Percentiles rank a stretch among this genome's conserved stretches.
Evolutionary conservation across 345 rosid species (phyloP).

Genomic region (Populus deltoides): DNA sequence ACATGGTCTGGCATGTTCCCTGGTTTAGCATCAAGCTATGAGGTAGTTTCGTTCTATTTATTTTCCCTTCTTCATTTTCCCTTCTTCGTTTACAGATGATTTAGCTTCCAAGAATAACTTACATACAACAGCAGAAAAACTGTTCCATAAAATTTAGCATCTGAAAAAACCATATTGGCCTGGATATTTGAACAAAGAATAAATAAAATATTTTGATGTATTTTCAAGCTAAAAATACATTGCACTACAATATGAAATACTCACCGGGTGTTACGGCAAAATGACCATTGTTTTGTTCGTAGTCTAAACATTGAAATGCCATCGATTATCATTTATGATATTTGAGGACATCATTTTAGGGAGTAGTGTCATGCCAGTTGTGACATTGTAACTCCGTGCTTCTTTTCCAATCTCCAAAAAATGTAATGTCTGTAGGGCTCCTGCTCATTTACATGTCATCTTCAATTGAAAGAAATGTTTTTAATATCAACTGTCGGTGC

Average conservation of each 20-base stretch:
- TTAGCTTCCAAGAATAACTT: background rate
- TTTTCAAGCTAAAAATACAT: no score
- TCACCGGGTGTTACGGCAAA: no score
- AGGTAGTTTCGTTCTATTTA: constrained; percentile 29
- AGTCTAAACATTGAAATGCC: background rate
- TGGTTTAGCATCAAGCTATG: constrained; percentile 15
- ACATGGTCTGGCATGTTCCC: constrained; percentile 30
- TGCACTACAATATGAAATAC: no score
- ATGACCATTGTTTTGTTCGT: background rate
- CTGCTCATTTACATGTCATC: background rate
- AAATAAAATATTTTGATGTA: no score
- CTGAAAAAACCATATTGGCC: background rate
- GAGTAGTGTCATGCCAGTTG: no score
- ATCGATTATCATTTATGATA: background rate
- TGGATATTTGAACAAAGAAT: background rate
- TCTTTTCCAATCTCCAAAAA: background rate
- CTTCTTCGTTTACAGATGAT: background rate
- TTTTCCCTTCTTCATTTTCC: background rate
- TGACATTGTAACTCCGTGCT: no score
- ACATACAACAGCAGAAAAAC: background rate
- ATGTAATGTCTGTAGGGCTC: background rate
- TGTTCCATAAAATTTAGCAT: background rate
- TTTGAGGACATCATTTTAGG: background rate
- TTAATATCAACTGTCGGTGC: background rate
- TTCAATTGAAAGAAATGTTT: background rate